Conservation (phyloP, 495 filamentous ascomycete genomes). For the Aspergillus taichungensis region DNA sequence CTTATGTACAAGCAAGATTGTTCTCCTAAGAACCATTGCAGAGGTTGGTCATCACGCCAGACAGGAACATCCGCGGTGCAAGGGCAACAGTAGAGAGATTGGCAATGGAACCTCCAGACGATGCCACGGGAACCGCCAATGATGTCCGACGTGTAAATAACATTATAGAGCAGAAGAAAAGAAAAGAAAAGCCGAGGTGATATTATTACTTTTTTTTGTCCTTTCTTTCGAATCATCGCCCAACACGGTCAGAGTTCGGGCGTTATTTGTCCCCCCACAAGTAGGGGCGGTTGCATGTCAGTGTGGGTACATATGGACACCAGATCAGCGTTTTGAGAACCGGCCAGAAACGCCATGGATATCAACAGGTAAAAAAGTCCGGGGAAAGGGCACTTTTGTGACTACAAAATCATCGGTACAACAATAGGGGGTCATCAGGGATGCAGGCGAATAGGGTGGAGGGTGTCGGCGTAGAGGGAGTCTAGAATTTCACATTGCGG, state of each 20-base stretch:
- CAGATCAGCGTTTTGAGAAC: slow-evolving; percentile 32
- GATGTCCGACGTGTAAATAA: no score
- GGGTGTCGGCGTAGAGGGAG: no score
- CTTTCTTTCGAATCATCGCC: no score
- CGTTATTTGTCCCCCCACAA: background rate
- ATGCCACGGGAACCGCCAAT: no score
- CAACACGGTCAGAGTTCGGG: background rate
- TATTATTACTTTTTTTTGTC: no score
- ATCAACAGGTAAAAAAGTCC: slow-evolving; percentile 29
- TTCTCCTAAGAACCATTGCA: no score
- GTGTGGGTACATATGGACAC: slow-evolving; percentile 6
- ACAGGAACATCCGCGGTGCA: no score
- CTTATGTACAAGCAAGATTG: no score
- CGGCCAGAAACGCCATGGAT: slow-evolving; percentile 42
- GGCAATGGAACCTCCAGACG: background rate
- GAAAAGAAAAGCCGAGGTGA: background rate
- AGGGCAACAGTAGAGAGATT: no score
- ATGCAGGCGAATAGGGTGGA: slow-evolving; percentile 13
- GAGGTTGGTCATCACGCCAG: no score
- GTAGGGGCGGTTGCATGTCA: slow-evolving; percentile 1
- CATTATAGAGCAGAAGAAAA: background rate
- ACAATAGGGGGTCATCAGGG: slow-evolving; percentile 10
- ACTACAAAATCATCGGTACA: slow-evolving; percentile 9
- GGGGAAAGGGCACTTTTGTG: slow-evolving; percentile 13
- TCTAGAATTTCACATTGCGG: slow-evolving; percentile 38